Evolutionary conservation across 2,329 filamentous ascomycete genomes (phyloP).

Genomic region (Triangularia verruculosa): DNA sequence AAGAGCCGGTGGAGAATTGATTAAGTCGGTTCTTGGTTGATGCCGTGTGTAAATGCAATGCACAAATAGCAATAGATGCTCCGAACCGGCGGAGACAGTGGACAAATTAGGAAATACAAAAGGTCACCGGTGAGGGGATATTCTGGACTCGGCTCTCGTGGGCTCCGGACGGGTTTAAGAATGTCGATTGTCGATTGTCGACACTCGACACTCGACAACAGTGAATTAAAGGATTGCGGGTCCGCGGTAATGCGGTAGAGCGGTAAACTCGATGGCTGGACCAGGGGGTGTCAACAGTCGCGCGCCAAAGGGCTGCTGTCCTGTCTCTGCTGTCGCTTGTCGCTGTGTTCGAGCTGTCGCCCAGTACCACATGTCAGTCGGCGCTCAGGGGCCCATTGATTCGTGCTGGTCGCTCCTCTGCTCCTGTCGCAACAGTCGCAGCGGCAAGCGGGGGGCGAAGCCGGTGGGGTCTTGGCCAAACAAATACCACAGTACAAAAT

Average conservation of each 20-base stretch:
- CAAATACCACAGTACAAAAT: conserved; percentile 12
- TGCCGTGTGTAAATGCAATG: neutral
- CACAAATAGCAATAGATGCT: conserved; percentile 3
- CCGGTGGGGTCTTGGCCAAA: conserved; percentile 13
- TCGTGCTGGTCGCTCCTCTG: conserved; percentile 25
- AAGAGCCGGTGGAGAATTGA: conserved; percentile 11
- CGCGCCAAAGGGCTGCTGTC: conserved; percentile 26
- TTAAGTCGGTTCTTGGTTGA: neutral
- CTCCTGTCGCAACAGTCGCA: conserved; percentile 19
- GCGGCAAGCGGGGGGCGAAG: conserved; percentile 30
- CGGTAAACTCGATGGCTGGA: conserved; percentile 6
- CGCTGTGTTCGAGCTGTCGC: conserved; percentile 31
- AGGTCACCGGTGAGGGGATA: conserved; percentile 14
- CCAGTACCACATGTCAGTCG: conserved; percentile 26
- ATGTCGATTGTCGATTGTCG: conserved; percentile 11
- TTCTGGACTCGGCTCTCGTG: conserved; percentile 26
- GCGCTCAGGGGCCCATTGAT: conserved; percentile 22
- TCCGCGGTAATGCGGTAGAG: conserved; percentile 17
- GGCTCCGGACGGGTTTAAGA: conserved; percentile 28
- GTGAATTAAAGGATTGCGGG: conserved; percentile 15
- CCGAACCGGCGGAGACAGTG: conserved; percentile 26
- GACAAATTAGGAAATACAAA: conserved; percentile 1
- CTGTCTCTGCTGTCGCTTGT: conserved; percentile 17
- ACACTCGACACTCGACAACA: too few species aligned
- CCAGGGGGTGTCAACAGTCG: conserved; percentile 25